Evolutionary conservation across 179 eudicot genomes (phyloP), one percentile per base, ranked within the genome.

Genomic region (Camellia oleifera): DNA sequence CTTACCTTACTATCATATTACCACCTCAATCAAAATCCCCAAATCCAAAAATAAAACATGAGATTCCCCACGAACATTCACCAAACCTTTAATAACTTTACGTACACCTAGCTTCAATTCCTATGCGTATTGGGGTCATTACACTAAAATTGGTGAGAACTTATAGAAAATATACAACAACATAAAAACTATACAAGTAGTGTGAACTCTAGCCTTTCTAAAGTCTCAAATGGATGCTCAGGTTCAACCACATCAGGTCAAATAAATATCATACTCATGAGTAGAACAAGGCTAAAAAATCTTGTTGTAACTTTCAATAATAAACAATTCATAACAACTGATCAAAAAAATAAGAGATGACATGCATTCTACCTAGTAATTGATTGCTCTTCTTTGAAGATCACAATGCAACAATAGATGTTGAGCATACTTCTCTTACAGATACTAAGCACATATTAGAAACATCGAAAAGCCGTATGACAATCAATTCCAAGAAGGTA

Each of bases 361-460:
- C 48, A 53, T 9, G 52, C 17, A 54, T 50, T 65, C 60, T 77
- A 96, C 99, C 96, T 94, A 97, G 85, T 87, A 94, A 74, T 91
- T 94, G 69, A 96, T 78, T 52, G 93, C 93, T 82, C 86, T 94
- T 71, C 81, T 85, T 86, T 87, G 91, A 82, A 87, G 88, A 88
- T 94, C 91, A 75, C 75, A 74, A 66, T 98, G 98, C 83, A 96
- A 81, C 90, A 94, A 79, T 11, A 91, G 91, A 71, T 80, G 87
- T 84, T 92, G 94, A 80, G 98, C 97, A 85, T 88, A 96, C 89
- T 89, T 96, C 81, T 94, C 97, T 80, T 91, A 98, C 77, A 96
- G 83, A 87, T 94, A 94, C 52, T 67, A 60, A 69, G 26, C 56
- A 74, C 20, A 15, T 6, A 18, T 61, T 48, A 78, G 76, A 66